Evolutionary conservation across 2,329 filamentous ascomycete genomes (phyloP).

Genomic region (Colletotrichum lindemuthianum): DNA sequence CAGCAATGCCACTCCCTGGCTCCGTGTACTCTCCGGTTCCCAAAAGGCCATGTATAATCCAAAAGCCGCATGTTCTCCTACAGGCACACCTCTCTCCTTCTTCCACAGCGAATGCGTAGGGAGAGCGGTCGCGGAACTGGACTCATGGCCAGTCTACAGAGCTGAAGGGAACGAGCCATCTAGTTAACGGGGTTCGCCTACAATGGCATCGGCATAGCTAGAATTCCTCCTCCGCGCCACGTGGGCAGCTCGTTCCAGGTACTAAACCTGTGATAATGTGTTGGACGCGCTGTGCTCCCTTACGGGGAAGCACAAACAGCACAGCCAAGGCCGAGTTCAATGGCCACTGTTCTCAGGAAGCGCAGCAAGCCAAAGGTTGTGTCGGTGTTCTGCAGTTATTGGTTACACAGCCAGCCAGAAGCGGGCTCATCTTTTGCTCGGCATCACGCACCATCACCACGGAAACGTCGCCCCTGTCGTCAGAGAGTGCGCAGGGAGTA

Average conservation of each 20-base stretch:
- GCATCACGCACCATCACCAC: constrained; percentile 40
- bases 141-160: too few relatives aligned
- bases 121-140: too few relatives aligned
- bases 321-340: constrained; percentile 52
- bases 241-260: constrained; percentile 45
- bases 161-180: too few relatives aligned
- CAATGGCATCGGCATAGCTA: constrained; percentile 41
- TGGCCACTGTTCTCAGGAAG: constrained; percentile 47
- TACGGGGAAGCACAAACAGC: constrained; percentile 46
- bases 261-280: constrained; percentile 48
- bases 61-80: too few relatives aligned
- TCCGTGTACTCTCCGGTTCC: constrained; percentile 16
- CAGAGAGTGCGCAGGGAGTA: constrained; percentile 47
- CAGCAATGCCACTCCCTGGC: constrained; percentile 1
- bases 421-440: too few relatives aligned
- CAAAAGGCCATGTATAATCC: too few relatives aligned
- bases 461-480: constrained; percentile 39
- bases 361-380: constrained; percentile 47
- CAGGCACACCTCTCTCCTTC: too few relatives aligned
- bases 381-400: constrained; percentile 43
- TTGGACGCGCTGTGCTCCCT: constrained; percentile 47
- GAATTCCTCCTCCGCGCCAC: constrained; percentile 43
- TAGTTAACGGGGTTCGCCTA: neutral
- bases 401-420: neutral
- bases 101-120: too few relatives aligned